Base-by-base conservation (phyloP, 2,329 filamentous ascomycete genomes). In the Diaporthe capsici region DNA sequence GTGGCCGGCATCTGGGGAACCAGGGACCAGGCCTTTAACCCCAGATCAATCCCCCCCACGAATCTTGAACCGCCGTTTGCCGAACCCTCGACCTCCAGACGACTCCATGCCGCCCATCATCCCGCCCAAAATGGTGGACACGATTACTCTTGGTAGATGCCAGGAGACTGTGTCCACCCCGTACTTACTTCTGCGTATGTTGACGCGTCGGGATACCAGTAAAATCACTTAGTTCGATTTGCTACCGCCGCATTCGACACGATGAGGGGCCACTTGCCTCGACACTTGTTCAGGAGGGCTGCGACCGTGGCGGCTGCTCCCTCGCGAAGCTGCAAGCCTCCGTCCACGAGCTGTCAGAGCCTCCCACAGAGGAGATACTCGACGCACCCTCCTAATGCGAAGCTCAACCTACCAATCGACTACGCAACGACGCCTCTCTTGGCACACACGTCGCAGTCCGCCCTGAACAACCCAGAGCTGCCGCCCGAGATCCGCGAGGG, bases 331-430 rank as follows among this genome's bases (percentile, higher is more conserved):
- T 75, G 72, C 70, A 73, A 70, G 70, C 76, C 76, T 68, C 71
- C 77, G 67, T 60, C 75, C 58, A 61, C 75, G 53, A 75, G 72
- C 28, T 68, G 76, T 34, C 75, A 55, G 37, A 57, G 42, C 42
- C 73, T 76, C 67, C 72, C 75, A 68, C 78, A 78, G 75, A 79
- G 73, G 58, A 42, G 39, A 61, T 91, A 91, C 82, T 92, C 90
- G 74, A 89, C 89, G 68, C 88, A 90, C 75, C 89, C 89, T 44
- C 87, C 90, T 37, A 90, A 90, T 75, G 91, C 91, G 71, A 89
- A 87, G 79, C 90, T 99, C 73, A 99, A 99, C 84, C 85, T 95
- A 65, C 94, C 96, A 9, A 92, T 95, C 79, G 96, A 98, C 87
- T 99, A 97, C 85, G 91, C 92, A 77, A 92, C 93, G 22, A 97